Evolutionary conservation across 2,329 filamentous ascomycete species (phyloP).

Genomic region (Colletotrichum sp.): DNA sequence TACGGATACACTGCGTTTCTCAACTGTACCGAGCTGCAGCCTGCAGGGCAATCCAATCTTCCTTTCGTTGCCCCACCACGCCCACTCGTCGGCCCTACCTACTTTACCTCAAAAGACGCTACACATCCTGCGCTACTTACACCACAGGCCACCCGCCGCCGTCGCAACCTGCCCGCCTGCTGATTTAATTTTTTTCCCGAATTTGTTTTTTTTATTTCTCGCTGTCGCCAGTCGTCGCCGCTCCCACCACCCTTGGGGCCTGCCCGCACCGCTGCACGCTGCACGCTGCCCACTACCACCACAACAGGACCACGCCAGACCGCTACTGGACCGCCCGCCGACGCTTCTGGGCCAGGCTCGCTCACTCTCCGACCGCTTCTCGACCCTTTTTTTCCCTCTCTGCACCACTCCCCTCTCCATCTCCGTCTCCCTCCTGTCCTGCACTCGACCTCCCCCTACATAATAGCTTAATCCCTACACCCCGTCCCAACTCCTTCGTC

Average conservation of each 20-base stretch:
- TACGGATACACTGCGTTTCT: neutral
- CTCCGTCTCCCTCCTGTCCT: neutral
- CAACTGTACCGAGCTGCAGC: conserved; percentile 16
- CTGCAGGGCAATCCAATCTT: conserved; percentile 19
- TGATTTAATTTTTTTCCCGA: neutral
- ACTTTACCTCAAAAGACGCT: conserved; percentile 19
- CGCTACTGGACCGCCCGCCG: conserved; percentile 2
- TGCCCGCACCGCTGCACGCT: neutral
- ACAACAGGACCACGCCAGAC: neutral
- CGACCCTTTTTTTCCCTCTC: neutral
- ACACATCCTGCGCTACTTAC: conserved; percentile 19
- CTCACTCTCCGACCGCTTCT: conserved; percentile 3
- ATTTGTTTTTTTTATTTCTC: neutral
- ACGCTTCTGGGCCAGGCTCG: neutral
- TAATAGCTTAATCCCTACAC: conserved; percentile 20
- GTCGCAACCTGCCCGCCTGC: conserved; percentile 1
- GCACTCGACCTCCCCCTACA: conserved; percentile 7
- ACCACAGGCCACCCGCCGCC: conserved; percentile 4
- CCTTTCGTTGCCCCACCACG: conserved; percentile 11
- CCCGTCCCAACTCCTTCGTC: conserved; percentile 15
- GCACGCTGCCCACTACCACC: neutral
- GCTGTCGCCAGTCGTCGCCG: neutral
- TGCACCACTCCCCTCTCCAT: neutral
- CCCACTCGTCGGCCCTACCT: conserved; percentile 14
- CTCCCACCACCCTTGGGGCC: neutral